Percentiles rank a stretch among this genome's conserved stretches.
Conservation (phyloP, 441 rosid genomes). For the Isatis lusitanica region DNA sequence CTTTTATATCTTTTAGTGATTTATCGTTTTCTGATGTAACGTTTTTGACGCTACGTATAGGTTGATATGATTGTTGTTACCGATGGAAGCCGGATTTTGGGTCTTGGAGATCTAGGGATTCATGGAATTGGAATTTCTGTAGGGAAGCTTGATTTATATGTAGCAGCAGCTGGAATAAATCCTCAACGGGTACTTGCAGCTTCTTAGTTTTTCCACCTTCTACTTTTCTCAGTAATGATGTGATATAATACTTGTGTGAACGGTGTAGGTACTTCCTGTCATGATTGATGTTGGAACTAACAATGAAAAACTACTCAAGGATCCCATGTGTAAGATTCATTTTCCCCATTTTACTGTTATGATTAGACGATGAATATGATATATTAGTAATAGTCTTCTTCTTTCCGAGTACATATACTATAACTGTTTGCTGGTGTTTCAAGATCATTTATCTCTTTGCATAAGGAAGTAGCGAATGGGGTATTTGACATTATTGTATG, state of each 20-base stretch:
- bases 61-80: constrained; percentile 99
- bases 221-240: neutral
- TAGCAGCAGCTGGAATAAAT: constrained; percentile 99
- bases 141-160: constrained; percentile 96
- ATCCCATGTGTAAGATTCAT: constrained; percentile 74
- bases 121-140: constrained; percentile 97
- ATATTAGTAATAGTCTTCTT: neutral
- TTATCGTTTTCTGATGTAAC: constrained; percentile 3
- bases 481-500: neutral
- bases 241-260: neutral
- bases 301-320: constrained; percentile 87
- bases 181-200: constrained; percentile 79
- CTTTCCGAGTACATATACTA: neutral
- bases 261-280: constrained; percentile 89
- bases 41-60: constrained; percentile 38
- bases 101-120: constrained; percentile 98
- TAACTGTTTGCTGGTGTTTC: constrained; percentile 19
- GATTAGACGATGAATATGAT: neutral
- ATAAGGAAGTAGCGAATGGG: neutral
- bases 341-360: constrained; percentile 7
- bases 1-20: neutral
- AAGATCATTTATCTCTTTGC: constrained; percentile 9
- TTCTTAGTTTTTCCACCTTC: neutral
- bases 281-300: constrained; percentile 99
- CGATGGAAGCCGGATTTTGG: constrained; percentile 98